These are phyloP conservation scores for Paramecium pentaurelia DNA, from an alignment of 73 alveolate genomes.

Conservation along the genomic window DNA sequence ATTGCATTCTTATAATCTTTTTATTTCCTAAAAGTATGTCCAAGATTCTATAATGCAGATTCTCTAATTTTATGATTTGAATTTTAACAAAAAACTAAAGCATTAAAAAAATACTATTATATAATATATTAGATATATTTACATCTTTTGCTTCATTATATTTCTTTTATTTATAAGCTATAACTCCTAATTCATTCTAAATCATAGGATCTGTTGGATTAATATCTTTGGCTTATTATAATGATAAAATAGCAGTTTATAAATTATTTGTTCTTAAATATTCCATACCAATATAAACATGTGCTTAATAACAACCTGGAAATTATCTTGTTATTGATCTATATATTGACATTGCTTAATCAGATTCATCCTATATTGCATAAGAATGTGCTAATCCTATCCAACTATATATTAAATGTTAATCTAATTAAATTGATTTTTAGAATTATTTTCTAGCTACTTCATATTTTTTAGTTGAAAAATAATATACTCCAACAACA, in stretches of 20 bases:
- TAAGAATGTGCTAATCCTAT: slow-evolving; percentile 96
- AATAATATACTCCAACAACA: slow-evolving; percentile 97
- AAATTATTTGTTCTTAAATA: slow-evolving; percentile 93
- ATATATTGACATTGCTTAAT: slow-evolving; percentile 95
- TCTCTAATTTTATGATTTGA: slow-evolving; percentile 84
- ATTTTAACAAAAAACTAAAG: slow-evolving; percentile 84
- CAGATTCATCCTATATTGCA: slow-evolving; percentile 98
- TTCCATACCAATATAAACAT: slow-evolving; percentile 97
- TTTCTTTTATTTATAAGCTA: slow-evolving; percentile 79
- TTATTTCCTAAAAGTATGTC: slow-evolving; percentile 90
- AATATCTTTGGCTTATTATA: slow-evolving; percentile 88
- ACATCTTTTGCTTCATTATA: slow-evolving; percentile 84
- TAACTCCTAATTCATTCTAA: slow-evolving; percentile 97
- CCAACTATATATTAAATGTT: slow-evolving; percentile 95
- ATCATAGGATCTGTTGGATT: slow-evolving; percentile 91
- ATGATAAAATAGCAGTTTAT: slow-evolving; percentile 90
- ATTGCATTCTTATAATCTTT: slow-evolving; percentile 70
- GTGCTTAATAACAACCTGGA: slow-evolving; percentile 98
- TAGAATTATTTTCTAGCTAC: slow-evolving; percentile 92
- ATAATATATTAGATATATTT: not conserved
- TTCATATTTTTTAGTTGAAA: slow-evolving; percentile 92
- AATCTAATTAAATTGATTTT: slow-evolving; percentile 92
- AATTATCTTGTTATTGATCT: slow-evolving; percentile 95
- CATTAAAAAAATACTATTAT: slow-evolving; percentile 67
- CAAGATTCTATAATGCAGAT: slow-evolving; percentile 89